Evolutionary conservation across 768 basidiomycete species (phyloP), one percentile per base, ranked within the genome.

Genomic region (Sarcodon sp.): DNA sequence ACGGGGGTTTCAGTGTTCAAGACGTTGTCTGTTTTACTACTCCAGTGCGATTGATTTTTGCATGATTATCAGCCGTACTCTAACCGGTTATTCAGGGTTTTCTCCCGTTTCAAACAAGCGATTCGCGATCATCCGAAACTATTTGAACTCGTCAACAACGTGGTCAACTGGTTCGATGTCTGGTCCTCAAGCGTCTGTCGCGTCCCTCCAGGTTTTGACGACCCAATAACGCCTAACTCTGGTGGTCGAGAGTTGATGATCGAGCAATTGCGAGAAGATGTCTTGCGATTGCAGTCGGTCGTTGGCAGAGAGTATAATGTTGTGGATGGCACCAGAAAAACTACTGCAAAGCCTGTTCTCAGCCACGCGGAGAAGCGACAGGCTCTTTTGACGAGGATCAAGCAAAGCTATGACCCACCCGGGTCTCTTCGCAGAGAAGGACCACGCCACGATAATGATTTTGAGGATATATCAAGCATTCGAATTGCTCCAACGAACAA

Each of bases 401-500:
- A 35, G 59, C 59, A 61, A 18, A 61, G 55, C 4, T 83, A 75
- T 51, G 72, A 77, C 31, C 75, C 75, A 3, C 81, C 83, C 0
- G 82, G 81, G 7, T 57, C 56, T 0, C 60, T 73, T 1, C 71
- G 75, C 9, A 31, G 46, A 1, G 69, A 64, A 0, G 80, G 80
- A 0, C 68, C 71, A 0, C 72, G 85, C 1, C 84, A 87, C 50
- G 77, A 87, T 57, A 87, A 87, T 47, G 39, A 41, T 27, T 41
- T 13, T 41, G 57, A 61, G 21, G 69, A 78, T 35, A 79, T 87
- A 8, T 21, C 55, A 1, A 63, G 76, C 2, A 83, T 88, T 39
- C 66, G 75, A n/a, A 71, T 86, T 43, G 76, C 79, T 0, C 87
- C 87, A 0, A 87, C 87, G 0, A 71, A 83, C 38, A 61, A 70